phyloP scores from a whole-genome alignment of 2,329 filamentous ascomycete species.

The Daldinia eschscholtzii region DNA sequence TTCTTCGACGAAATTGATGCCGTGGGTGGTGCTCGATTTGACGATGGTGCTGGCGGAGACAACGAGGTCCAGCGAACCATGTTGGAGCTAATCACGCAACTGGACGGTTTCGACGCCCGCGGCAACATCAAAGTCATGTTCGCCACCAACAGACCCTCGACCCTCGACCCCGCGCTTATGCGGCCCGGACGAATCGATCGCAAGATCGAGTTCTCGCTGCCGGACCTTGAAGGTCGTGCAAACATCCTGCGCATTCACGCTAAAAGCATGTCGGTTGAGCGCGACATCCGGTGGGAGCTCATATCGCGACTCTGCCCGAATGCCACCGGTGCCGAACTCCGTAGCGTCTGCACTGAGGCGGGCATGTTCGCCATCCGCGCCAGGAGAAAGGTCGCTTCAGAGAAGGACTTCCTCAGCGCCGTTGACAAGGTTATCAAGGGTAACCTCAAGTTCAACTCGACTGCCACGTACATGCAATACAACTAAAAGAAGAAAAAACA shows the following conservation, averaged over 20 bases:
- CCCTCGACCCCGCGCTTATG: slow-evolving; percentile 96
- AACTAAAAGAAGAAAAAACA: slow-evolving; percentile 71
- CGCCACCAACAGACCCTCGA: slow-evolving; percentile 95
- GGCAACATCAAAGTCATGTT: slow-evolving; percentile 99
- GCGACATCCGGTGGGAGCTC: slow-evolving; percentile 98
- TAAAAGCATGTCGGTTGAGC: slow-evolving; percentile 99
- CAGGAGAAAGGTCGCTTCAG: slow-evolving; percentile 94
- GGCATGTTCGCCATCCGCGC: slow-evolving; percentile 98
- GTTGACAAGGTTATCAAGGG: slow-evolving; percentile 99
- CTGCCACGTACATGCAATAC: slow-evolving; percentile 98
- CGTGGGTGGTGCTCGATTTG: slow-evolving; percentile 94
- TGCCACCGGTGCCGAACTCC: slow-evolving; percentile 93
- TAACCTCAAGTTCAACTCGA: slow-evolving; percentile 99
- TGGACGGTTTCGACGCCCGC: slow-evolving; percentile 95
- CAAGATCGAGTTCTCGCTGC: slow-evolving; percentile 98
- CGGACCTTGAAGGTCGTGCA: slow-evolving; percentile 95
- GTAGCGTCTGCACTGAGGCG: slow-evolving; percentile 96
- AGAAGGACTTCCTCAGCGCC: slow-evolving; percentile 98
- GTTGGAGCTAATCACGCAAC: slow-evolving; percentile 96
- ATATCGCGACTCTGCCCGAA: slow-evolving; percentile 98
- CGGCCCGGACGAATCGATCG: slow-evolving; percentile 96
- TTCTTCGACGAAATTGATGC: slow-evolving; percentile 99
- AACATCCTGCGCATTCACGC: slow-evolving; percentile 99
- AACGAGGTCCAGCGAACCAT: slow-evolving; percentile 98
- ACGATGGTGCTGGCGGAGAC: slow-evolving; percentile 95